A percentile compares a stretch with the other conserved stretches of the same genome.
phyloP scores from a whole-genome alignment of 306 rosid species.

The Prunus mongolica region DNA sequence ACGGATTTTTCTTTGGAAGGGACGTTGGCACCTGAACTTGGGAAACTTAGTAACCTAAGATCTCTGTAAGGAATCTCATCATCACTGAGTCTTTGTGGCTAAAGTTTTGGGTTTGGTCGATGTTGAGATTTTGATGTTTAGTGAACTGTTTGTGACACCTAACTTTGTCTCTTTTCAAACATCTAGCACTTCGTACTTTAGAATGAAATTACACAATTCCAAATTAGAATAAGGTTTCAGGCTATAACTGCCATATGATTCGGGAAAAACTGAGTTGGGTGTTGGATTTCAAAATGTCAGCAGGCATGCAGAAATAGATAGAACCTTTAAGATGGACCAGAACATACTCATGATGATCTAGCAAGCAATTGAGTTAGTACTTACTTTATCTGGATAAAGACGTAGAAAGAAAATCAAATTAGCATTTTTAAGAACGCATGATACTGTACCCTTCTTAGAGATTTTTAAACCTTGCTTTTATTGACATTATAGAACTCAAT shows the following conservation, averaged over 20 bases:
- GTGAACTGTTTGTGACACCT: neutral
- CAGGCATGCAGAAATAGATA: too few species aligned
- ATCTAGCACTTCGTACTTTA: neutral
- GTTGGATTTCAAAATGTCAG: too few species aligned
- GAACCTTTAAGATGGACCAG: too few species aligned
- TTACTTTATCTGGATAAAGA: too few species aligned
- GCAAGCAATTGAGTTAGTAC: too few species aligned
- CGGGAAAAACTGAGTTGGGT: too few species aligned
- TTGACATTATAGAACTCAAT: neutral
- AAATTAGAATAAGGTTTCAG: too few species aligned
- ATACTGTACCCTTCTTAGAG: neutral
- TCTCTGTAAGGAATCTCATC: constrained; percentile 54
- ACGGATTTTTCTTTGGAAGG: constrained; percentile 66
- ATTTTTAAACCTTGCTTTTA: neutral
- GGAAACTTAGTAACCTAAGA: constrained; percentile 57
- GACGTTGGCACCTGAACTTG: constrained; percentile 79
- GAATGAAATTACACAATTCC: neutral
- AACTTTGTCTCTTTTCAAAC: neutral
- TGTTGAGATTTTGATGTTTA: neutral
- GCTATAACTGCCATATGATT: too few species aligned
- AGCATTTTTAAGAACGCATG: neutral
- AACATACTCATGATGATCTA: too few species aligned
- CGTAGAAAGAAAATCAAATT: neutral
- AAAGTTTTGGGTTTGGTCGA: neutral
- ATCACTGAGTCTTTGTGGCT: neutral